These are phyloP conservation scores for Irpex sp. DNA, from an alignment of 1,284 basidiomycete genomes.

Conservation along the genomic window DNA sequence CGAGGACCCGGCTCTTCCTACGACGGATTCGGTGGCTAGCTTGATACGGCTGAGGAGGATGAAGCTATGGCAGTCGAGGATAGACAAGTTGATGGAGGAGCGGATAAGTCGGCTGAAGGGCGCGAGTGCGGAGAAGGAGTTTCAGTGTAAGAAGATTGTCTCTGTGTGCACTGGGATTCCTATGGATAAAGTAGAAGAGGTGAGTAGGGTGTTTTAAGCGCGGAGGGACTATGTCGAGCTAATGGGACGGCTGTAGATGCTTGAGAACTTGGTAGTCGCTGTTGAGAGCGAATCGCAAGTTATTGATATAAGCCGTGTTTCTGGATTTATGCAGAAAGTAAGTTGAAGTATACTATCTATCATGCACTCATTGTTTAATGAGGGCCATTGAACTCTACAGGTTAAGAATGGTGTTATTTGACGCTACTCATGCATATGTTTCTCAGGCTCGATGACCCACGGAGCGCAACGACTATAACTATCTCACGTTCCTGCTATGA, in stretches of 20 bases:
- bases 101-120: constrained; percentile 72
- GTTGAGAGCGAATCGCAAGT: constrained; percentile 86
- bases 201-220: constrained; percentile 41
- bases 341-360: constrained; percentile 6
- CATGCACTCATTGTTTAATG: too few species aligned
- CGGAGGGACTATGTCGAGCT: not conserved
- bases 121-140: constrained; percentile 81
- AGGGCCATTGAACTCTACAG: not conserved
- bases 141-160: constrained; percentile 89
- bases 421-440: not conserved
- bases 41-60: constrained; percentile 73
- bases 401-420: constrained; percentile 16
- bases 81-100: constrained; percentile 70
- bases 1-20: constrained; percentile 64
- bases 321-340: constrained; percentile 87
- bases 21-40: constrained; percentile 50
- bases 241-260: constrained; percentile 52
- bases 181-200: constrained; percentile 85
- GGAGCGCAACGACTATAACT: not conserved
- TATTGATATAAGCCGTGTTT: constrained; percentile 82
- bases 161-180: constrained; percentile 86
- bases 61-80: constrained; percentile 78
- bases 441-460: not conserved
- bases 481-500: not conserved
- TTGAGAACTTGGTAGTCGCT: constrained; percentile 84